Percentiles rank a stretch among this genome's conserved stretches.
phyloP scores from a whole-genome alignment of 768 basidiomycete species.

The Pisolithus orientalis region DNA sequence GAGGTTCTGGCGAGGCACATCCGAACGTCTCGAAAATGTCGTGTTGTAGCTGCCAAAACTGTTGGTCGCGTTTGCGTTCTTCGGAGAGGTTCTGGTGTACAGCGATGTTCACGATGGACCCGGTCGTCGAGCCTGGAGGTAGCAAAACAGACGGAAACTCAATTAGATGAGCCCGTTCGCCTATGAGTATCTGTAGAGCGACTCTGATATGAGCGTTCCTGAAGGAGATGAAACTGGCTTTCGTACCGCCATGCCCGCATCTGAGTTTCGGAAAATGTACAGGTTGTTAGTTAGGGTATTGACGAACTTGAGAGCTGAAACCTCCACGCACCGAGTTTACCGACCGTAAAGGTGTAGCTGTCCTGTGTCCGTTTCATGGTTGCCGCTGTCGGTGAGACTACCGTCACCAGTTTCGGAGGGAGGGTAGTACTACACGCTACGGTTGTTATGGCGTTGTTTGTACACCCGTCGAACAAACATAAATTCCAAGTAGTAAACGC shows the following conservation, averaged over 20 bases:
- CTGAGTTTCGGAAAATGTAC: constrained; percentile 32
- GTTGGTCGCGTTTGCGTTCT: constrained; percentile 72
- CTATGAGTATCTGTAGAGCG: constrained; percentile 68
- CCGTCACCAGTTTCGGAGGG: neutral
- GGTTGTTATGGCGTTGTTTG: neutral
- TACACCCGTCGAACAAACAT: neutral
- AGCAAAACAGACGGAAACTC: constrained; percentile 96
- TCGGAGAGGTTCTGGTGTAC: constrained; percentile 84
- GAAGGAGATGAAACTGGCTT: neutral
- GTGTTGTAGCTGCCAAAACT: constrained; percentile 82
- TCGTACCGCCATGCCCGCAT: constrained; percentile 90
- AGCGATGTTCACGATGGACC: constrained; percentile 95
- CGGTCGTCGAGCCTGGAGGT: constrained; percentile 86
- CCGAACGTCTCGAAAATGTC: constrained; percentile 77
- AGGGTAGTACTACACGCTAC: neutral
- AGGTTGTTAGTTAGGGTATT: constrained; percentile 4
- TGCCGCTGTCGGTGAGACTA: neutral
- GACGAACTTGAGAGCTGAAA: neutral
- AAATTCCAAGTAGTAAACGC: neutral
- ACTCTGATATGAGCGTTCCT: neutral
- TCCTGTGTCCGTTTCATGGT: constrained; percentile 41
- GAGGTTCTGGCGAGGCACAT: constrained; percentile 55
- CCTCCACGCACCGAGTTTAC: constrained; percentile 74
- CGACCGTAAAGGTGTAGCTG: constrained; percentile 88
- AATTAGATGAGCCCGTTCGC: constrained; percentile 91